Evolutionary conservation across 495 filamentous ascomycete genomes (phyloP).

Genomic region (Neurospora sp.): DNA sequence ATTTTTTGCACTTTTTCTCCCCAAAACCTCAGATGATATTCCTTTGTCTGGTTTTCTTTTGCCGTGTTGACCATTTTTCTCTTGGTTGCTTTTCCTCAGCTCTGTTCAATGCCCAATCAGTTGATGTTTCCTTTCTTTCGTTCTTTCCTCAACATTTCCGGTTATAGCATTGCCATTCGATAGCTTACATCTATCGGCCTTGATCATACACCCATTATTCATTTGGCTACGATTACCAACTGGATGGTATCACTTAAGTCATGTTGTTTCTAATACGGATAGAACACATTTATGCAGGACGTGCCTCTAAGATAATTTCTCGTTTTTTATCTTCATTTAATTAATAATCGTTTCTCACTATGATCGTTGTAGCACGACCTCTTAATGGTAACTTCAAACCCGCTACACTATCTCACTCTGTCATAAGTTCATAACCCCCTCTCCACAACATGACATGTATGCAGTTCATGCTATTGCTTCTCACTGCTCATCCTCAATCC

Average conservation of each 20-base stretch:
- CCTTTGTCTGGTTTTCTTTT: neutral
- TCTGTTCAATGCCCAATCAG: neutral
- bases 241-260: neutral
- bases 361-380: neutral
- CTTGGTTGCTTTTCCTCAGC: neutral
- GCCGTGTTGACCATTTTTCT: too few species aligned
- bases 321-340: neutral
- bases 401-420: neutral
- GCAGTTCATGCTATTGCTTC: neutral
- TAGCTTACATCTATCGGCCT: neutral
- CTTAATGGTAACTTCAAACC: neutral
- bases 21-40: neutral
- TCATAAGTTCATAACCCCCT: neutral
- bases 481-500: conserved; percentile 12
- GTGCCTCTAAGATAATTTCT: neutral
- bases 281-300: neutral
- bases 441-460: neutral
- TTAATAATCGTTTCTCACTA: neutral
- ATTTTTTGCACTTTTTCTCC: neutral
- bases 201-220: neutral
- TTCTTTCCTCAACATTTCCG: neutral
- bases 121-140: neutral
- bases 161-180: neutral
- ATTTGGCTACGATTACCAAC: neutral
- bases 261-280: neutral